These are phyloP conservation scores for Penicillium janthinellum DNA, from an alignment of 2,329 filamentous ascomycete genomes.

Conservation along the genomic window DNA sequence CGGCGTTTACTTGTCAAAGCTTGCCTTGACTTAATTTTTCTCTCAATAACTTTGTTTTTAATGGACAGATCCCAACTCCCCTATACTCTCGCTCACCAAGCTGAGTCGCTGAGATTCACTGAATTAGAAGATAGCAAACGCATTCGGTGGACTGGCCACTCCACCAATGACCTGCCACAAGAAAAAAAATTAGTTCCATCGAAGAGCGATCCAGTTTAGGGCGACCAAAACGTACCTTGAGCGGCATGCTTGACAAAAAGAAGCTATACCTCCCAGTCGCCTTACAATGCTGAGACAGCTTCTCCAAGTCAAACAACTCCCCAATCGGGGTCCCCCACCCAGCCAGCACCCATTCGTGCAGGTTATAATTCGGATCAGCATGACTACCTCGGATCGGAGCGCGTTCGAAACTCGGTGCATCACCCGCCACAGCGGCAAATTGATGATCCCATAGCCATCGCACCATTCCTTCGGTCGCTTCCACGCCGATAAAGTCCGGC, in stretches of 20 bases:
- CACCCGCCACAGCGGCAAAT: constrained; percentile 38
- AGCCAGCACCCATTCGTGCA: constrained; percentile 37
- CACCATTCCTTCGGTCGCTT: constrained; percentile 36
- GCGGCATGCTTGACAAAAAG: constrained; percentile 37
- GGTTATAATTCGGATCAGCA: constrained; percentile 26
- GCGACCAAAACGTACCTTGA: constrained; percentile 28
- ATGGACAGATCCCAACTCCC: not conserved
- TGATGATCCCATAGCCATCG: constrained; percentile 40
- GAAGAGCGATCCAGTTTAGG: not conserved
- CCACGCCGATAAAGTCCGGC: constrained; percentile 34
- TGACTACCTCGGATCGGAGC: constrained; percentile 31
- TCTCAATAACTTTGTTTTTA: not conserved
- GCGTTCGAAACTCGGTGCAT: constrained; percentile 38
- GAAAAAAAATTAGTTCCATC: not conserved
- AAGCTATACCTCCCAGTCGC: constrained; percentile 35
- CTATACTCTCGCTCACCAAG: not conserved
- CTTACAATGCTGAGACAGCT: constrained; percentile 34
- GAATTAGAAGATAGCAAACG: constrained; percentile 26
- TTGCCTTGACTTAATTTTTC: not conserved
- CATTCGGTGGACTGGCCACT: constrained; percentile 28
- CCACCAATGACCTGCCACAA: constrained; percentile 24
- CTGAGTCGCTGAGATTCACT: not conserved
- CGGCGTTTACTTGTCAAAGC: too few relatives aligned
- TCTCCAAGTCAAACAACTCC: constrained; percentile 40
- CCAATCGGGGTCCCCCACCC: constrained; percentile 37